Conservation (phyloP, 1,139 yeast genomes). For the Pichia sp. region DNA sequence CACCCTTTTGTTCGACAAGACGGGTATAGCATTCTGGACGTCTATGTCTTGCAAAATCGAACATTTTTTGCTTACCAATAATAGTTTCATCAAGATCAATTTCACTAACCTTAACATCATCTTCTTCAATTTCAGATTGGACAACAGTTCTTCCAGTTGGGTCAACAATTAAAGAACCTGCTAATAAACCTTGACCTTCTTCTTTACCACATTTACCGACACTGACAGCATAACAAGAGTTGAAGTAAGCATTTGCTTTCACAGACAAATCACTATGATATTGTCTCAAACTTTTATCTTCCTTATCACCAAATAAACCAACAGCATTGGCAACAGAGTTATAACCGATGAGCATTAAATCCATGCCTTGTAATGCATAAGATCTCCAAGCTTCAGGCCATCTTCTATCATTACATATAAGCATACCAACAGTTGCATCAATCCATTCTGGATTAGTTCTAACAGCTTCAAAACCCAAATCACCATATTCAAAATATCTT, state of each 20-base stretch:
- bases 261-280: conserved; percentile 33
- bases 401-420: conserved; percentile 36
- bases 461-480: conserved; percentile 32
- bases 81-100: conserved; percentile 32
- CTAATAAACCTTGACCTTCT: conserved; percentile 33
- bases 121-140: conserved; percentile 32
- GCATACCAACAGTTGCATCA: conserved; percentile 22
- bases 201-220: conserved; percentile 34
- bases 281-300: conserved; percentile 28
- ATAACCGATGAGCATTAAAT: conserved; percentile 27
- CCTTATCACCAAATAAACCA: conserved; percentile 25
- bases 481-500: conserved; percentile 31
- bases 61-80: conserved; percentile 33
- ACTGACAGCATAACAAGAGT: conserved; percentile 32
- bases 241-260: conserved; percentile 32
- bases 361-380: conserved; percentile 23
- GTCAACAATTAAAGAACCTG: conserved; percentile 33
- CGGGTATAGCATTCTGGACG: conserved; percentile 26
- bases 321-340: conserved; percentile 32
- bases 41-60: conserved; percentile 34
- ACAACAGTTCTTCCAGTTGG: conserved; percentile 31
- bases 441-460: conserved; percentile 17
- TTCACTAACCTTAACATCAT: conserved; percentile 31
- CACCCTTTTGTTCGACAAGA: conserved; percentile 15
- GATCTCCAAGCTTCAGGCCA: conserved; percentile 38